phyloP scores from a whole-genome alignment of 495 filamentous ascomycete genomes.

The Friedmanniomyces endolithicus region DNA sequence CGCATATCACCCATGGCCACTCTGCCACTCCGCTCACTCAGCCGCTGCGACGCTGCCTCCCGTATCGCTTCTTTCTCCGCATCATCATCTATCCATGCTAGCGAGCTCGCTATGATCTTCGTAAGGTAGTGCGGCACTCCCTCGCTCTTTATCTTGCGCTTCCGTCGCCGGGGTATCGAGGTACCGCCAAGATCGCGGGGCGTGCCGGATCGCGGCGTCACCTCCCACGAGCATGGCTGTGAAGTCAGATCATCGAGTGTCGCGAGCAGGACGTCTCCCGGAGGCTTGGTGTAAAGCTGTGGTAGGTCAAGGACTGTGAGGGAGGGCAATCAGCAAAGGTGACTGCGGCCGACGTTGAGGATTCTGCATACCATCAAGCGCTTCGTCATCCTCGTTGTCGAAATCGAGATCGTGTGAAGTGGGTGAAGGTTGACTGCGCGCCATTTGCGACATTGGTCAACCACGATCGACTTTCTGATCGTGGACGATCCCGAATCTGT shows the following conservation, averaged over 20 bases:
- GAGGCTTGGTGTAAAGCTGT: conserved; percentile 36
- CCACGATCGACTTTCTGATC: neutral
- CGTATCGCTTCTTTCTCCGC: conserved; percentile 61
- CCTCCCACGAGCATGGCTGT: conserved; percentile 35
- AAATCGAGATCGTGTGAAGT: neutral
- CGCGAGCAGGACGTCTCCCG: conserved; percentile 26
- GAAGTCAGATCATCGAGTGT: conserved; percentile 29
- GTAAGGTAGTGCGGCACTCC: conserved; percentile 51
- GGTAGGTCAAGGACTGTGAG: conserved; percentile 38
- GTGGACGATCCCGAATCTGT: neutral
- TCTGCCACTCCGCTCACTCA: conserved; percentile 76
- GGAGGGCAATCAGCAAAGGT: neutral
- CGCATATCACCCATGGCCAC: conserved; percentile 69
- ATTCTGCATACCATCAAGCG: conserved; percentile 4
- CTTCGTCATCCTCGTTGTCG: neutral
- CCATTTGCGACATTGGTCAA: neutral
- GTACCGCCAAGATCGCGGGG: neutral
- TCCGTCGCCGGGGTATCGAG: neutral
- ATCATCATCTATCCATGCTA: conserved; percentile 65
- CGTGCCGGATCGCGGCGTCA: conserved; percentile 5
- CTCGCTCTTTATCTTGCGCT: conserved; percentile 24
- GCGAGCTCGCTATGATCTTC: conserved; percentile 56
- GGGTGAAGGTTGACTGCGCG: neutral
- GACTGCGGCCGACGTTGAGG: neutral
- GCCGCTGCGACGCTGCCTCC: conserved; percentile 61